A percentile compares a stretch with the other conserved stretches of the same genome.
These are phyloP conservation scores for Pleurotus djamor DNA, from an alignment of 768 basidiomycete species.

Conservation along the genomic window DNA sequence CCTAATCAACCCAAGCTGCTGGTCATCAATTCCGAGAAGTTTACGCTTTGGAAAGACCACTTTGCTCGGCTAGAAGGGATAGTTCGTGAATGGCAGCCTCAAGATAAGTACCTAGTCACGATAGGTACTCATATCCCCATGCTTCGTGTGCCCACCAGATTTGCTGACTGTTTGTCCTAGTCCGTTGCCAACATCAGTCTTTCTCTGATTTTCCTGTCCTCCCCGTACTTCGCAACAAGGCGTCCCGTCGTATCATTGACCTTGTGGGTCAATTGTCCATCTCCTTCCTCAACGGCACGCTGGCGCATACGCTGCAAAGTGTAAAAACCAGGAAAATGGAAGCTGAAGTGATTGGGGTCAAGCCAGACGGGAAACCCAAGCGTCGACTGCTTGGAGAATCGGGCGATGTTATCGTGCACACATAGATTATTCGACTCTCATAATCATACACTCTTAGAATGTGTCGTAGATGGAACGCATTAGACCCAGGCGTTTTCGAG, in stretches of 20 bases:
- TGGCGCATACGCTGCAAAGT: constrained; percentile 29
- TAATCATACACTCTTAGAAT: too few relatives aligned
- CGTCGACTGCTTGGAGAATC: constrained; percentile 37
- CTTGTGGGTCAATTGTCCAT: constrained; percentile 33
- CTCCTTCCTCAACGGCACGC: constrained; percentile 37
- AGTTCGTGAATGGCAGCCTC: constrained; percentile 52
- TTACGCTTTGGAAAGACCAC: constrained; percentile 79
- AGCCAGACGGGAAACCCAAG: constrained; percentile 42
- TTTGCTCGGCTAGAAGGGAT: constrained; percentile 57
- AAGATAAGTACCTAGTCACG: constrained; percentile 41
- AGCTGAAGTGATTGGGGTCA: constrained; percentile 34
- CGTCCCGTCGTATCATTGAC: constrained; percentile 29
- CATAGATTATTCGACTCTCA: too few relatives aligned
- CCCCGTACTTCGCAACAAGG: constrained; percentile 33
- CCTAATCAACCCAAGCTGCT: constrained; percentile 41
- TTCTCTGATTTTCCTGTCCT: constrained; percentile 49
- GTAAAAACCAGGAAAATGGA: constrained; percentile 34
- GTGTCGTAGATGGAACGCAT: too few relatives aligned
- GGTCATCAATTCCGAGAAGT: constrained; percentile 75
- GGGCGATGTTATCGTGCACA: constrained; percentile 40
- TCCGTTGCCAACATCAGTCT: constrained; percentile 39
- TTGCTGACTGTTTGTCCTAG: constrained; percentile 23
- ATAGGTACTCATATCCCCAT: too few relatives aligned
- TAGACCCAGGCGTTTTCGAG: too few relatives aligned
- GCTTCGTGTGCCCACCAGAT: constrained; percentile 28